Evolutionary conservation across 176 grass and related monocot genomes (phyloP).

Genomic region (Thalia dealbata): DNA sequence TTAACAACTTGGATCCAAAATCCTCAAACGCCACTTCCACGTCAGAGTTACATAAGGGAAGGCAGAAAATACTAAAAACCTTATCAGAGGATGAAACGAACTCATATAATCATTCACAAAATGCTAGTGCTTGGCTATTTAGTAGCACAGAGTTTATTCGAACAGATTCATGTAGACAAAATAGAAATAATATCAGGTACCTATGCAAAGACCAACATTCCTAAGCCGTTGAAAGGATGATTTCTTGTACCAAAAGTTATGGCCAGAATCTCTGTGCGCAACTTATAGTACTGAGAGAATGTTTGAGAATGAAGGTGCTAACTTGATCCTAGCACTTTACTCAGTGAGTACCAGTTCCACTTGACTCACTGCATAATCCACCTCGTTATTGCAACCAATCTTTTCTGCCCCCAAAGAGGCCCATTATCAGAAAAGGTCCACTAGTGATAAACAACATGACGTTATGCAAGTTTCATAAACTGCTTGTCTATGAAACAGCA

Average conservation of each 20-base stretch:
- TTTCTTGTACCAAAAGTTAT: no score
- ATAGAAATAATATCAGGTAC: no score
- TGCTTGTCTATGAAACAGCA: conserved; percentile 29
- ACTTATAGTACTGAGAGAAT: not conserved
- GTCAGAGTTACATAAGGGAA: conserved; percentile 13
- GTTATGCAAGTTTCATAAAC: conserved; percentile 41
- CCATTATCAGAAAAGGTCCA: conserved; percentile 30
- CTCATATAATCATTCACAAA: no score
- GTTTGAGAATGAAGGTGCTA: not conserved
- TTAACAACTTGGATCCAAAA: conserved; percentile 31
- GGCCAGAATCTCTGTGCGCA: conserved; percentile 17
- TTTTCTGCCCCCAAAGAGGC: conserved; percentile 16
- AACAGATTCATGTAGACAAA: no score
- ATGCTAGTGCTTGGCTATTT: no score
- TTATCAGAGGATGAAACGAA: no score
- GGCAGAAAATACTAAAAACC: not conserved
- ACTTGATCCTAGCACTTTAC: conserved; percentile 17
- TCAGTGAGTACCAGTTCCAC: conserved; percentile 9
- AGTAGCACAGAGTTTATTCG: no score
- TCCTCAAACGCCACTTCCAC: conserved; percentile 15
- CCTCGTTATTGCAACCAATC: conserved; percentile 10
- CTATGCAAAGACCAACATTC: no score
- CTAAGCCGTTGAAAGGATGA: no score
- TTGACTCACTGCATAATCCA: conserved; percentile 16
- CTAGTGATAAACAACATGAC: conserved; percentile 27